Evolutionary conservation across 192 early-diverging fungal species (phyloP).

Genomic region (Entophlyctis luteolus): DNA sequence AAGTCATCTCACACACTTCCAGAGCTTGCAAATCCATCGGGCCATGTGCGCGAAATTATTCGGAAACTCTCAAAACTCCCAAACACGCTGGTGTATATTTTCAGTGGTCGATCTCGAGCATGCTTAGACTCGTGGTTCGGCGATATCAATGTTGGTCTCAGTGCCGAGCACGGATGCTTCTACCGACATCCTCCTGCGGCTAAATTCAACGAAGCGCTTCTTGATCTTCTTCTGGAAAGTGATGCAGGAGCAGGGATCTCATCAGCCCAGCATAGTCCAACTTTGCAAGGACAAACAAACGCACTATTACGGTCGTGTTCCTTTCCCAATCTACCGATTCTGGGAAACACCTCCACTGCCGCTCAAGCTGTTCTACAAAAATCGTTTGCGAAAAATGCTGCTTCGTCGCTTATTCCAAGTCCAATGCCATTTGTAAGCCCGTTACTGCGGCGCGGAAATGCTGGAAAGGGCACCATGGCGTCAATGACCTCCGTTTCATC

Average conservation of each 20-base stretch:
- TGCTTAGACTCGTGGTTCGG: conserved; percentile 92
- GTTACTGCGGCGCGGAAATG: conserved; percentile 7
- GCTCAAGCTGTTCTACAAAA: background rate
- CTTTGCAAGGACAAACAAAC: too few species aligned
- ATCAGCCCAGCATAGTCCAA: background rate
- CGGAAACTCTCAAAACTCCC: conserved; percentile 66
- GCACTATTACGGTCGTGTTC: too few species aligned
- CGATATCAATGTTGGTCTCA: conserved; percentile 81
- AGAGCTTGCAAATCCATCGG: conserved; percentile 88
- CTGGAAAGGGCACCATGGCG: background rate
- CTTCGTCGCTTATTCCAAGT: conserved; percentile 6
- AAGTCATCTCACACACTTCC: conserved; percentile 77
- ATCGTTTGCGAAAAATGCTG: background rate
- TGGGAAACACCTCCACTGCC: conserved; percentile 2
- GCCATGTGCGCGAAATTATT: conserved; percentile 65
- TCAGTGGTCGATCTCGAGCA: conserved; percentile 85
- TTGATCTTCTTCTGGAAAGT: conserved; percentile 38
- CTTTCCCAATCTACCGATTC: conserved; percentile 7
- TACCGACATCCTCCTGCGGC: conserved; percentile 80
- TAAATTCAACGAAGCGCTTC: background rate
- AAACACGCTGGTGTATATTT: conserved; percentile 91
- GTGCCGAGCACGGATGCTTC: conserved; percentile 98
- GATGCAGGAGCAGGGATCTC: conserved; percentile 49
- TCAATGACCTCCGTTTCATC: too few species aligned
- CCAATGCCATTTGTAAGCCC: conserved; percentile 14